Percentiles rank a stretch among this genome's conserved stretches.
These are phyloP conservation scores for Ceratocystis lukuohia DNA, from an alignment of 2,329 filamentous ascomycete species.

Conservation along the genomic window DNA sequence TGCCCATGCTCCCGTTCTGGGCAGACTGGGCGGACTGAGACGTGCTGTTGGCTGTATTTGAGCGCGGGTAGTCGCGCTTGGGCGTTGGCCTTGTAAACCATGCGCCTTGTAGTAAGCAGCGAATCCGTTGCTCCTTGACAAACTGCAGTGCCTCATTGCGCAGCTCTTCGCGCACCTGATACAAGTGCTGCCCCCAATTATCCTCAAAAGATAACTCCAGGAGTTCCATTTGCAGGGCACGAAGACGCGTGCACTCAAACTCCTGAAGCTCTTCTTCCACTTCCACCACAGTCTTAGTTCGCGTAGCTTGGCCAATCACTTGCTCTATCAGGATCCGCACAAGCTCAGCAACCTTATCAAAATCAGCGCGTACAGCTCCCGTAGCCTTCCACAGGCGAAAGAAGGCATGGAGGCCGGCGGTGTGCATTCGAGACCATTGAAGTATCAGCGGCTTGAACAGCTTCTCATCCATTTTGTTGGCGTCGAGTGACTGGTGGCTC, in stretches of 20 bases:
- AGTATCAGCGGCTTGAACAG: slow-evolving; percentile 76
- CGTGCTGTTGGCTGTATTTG: slow-evolving; percentile 31
- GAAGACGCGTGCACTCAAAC: slow-evolving; percentile 64
- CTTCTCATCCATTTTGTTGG: slow-evolving; percentile 65
- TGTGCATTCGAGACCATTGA: slow-evolving; percentile 87
- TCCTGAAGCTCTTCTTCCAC: slow-evolving; percentile 80
- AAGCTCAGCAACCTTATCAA: slow-evolving; percentile 84
- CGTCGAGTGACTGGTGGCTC: slow-evolving; percentile 61
- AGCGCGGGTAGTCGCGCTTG: slow-evolving; percentile 29
- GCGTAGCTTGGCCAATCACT: slow-evolving; percentile 66
- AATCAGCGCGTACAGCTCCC: slow-evolving; percentile 70
- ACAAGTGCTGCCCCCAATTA: slow-evolving; percentile 81
- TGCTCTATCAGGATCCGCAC: slow-evolving; percentile 82
- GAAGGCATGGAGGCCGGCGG: slow-evolving; percentile 72
- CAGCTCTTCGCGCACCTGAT: slow-evolving; percentile 80
- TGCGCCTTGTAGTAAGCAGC: slow-evolving; percentile 73
- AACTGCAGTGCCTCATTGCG: slow-evolving; percentile 88
- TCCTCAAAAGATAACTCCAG: slow-evolving; percentile 86
- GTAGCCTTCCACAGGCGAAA: slow-evolving; percentile 88
- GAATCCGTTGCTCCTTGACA: slow-evolving; percentile 89
- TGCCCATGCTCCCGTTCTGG: slow-evolving; percentile 15
- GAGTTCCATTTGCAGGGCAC: slow-evolving; percentile 85
- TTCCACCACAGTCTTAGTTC: slow-evolving; percentile 72
- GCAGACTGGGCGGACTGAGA: neutral
- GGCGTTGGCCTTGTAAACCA: slow-evolving; percentile 58